Base-by-base conservation (phyloP, 2,329 filamentous ascomycete genomes). In the Paramyrothecium sp. region DNA sequence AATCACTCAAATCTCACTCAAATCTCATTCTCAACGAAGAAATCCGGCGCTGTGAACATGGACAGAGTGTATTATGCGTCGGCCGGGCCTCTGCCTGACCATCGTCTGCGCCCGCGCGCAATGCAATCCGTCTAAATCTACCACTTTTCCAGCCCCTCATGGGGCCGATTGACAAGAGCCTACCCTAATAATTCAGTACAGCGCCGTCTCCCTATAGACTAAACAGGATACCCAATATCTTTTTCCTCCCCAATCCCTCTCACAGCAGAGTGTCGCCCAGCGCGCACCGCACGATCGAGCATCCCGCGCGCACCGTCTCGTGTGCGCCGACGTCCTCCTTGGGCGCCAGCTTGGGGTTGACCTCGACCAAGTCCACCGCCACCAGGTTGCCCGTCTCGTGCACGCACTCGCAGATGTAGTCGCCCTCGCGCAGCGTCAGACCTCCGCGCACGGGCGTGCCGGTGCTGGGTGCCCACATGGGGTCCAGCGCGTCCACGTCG, bases 401-500 rank as follows among this genome's bases (percentile, higher is more conserved):
- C 21, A 94, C 88, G 64, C 84, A 88, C 77, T 94, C 95, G 67
- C 92, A 96, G 74, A 99, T 98, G 77, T 91, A 99, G 74, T 98
- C 95, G 46, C 95, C 95, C 78, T 99, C 95, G 56, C 95, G 86
- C 67, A 99, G 81, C 3, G 95, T 99, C 72, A 99, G 77, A 1
- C 95, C 95, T 47, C 95, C 95, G 68, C 95, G 85, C 33, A 99
- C 95, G 0, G 95, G 92, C 3, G 95, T 98, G 19, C 95, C 95
- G 0, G 95, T 99, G 74, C 91, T 95, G 22, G 95, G 95, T 44
- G 95, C 95, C 89, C 92, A 97, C 83, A 92, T 89, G 26, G 95
- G 95, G 74, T 99, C 95, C 59, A 98, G 83, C 22, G 93, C 95
- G 73, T 99, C 95, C 64, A 99, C 92, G 72, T 99, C 95, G 68